Percentiles rank a stretch among this genome's conserved stretches.
Evolutionary conservation across 129 eudicot genomes (phyloP).

Genomic region (Chrysanthemum lavandulifolium): DNA sequence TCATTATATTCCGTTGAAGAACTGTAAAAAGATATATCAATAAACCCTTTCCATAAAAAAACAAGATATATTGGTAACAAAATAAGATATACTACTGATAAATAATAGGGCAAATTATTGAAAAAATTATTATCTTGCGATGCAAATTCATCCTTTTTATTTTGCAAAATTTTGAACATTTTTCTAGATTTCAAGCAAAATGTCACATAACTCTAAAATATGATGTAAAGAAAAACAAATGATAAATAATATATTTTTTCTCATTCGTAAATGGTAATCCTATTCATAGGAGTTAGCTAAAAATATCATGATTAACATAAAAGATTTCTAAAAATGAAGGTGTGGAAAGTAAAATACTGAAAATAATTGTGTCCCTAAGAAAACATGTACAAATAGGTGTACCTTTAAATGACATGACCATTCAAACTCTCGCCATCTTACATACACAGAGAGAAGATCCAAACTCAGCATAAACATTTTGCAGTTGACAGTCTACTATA

Average conservation of each 20-base stretch:
- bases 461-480: conserved; percentile 36
- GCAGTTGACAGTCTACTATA: conserved; percentile 40
- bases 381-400: conserved; percentile 35
- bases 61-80: background rate
- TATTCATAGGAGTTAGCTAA: conserved; percentile 15
- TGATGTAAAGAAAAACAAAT: too few species aligned
- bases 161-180: too few species aligned
- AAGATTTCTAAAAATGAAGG: conserved; percentile 27
- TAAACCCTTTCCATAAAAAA: too few species aligned
- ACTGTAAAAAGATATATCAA: too few species aligned
- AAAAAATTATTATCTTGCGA: too few species aligned
- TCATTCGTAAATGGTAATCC: background rate
- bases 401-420: conserved; percentile 44
- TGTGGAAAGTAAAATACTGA: conserved; percentile 14
- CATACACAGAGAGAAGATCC: conserved; percentile 40
- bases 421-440: conserved; percentile 34
- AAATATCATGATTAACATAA: conserved; percentile 11
- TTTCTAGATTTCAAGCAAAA: too few species aligned
- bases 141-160: too few species aligned
- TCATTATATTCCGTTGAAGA: too few species aligned
- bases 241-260: too few species aligned
- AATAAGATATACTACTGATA: background rate
- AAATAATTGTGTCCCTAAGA: conserved; percentile 33
- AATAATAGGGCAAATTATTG: too few species aligned
- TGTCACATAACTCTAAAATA: too few species aligned